These are phyloP conservation scores for Asterionellopsis glacialis DNA, from an alignment of 108 stramenopile genomes.

Conservation along the genomic window DNA sequence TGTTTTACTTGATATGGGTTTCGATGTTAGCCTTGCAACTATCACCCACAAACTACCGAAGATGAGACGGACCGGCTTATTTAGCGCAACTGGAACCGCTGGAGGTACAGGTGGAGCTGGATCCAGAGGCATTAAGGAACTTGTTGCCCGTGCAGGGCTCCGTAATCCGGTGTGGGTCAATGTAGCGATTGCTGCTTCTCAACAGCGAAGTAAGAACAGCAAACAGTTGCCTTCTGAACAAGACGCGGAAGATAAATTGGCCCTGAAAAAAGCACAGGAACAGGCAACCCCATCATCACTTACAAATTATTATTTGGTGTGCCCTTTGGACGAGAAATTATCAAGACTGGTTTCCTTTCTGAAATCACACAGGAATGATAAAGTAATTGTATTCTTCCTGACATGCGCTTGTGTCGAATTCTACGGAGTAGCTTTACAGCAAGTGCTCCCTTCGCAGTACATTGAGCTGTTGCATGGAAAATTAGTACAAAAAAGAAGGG, in stretches of 20 bases:
- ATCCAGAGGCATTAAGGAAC: conserved; percentile 60
- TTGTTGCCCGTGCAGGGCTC: conserved; percentile 89
- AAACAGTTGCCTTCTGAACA: not conserved
- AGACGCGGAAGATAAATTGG: not conserved
- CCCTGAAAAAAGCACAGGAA: conserved; percentile 14
- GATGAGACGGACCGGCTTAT: conserved; percentile 95
- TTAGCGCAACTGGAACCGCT: conserved; percentile 90
- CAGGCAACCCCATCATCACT: conserved; percentile 85
- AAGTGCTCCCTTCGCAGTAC: conserved; percentile 34
- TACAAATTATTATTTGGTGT: conserved; percentile 87
- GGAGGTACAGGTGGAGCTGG: conserved; percentile 33
- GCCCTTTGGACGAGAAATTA: conserved; percentile 80
- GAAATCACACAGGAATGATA: conserved; percentile 64
- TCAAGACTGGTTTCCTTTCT: conserved; percentile 79
- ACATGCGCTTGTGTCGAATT: conserved; percentile 98
- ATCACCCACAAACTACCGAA: conserved; percentile 86
- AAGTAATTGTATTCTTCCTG: conserved; percentile 93
- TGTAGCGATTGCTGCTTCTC: conserved; percentile 61
- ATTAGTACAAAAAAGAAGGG: conserved; percentile 91
- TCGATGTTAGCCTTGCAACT: conserved; percentile 72
- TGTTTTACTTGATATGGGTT: conserved; percentile 93
- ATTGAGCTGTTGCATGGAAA: conserved; percentile 92
- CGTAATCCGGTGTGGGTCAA: conserved; percentile 94
- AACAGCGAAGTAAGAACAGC: not conserved
- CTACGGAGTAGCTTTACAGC: conserved; percentile 66